These are phyloP conservation scores for Phytophthora ramorum DNA, from an alignment of 352 stramenopile genomes.

Conservation along the genomic window DNA sequence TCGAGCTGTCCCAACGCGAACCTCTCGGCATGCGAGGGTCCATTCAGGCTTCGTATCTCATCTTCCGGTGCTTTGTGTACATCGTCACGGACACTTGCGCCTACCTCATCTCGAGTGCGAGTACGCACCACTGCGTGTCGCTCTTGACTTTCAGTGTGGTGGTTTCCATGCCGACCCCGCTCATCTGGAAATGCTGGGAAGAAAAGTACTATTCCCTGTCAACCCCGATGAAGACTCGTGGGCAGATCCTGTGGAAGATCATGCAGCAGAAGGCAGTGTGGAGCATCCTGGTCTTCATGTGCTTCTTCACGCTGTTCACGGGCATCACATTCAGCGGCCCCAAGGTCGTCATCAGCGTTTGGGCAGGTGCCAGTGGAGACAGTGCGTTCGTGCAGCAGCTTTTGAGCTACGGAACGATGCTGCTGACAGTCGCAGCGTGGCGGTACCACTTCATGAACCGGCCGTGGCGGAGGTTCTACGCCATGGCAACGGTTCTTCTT, in stretches of 20 bases:
- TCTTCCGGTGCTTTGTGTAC: constrained; percentile 37
- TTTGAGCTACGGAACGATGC: constrained; percentile 19
- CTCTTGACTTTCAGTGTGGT: constrained; percentile 36
- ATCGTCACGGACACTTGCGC: constrained; percentile 22
- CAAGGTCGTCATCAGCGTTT: constrained; percentile 19
- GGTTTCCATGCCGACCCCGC: constrained; percentile 29
- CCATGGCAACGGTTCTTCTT: constrained; percentile 21
- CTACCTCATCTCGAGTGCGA: constrained; percentile 9
- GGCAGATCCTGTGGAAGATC: constrained; percentile 50
- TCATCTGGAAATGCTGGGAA: constrained; percentile 41
- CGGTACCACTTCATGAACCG: constrained; percentile 38
- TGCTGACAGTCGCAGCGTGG: constrained; percentile 36
- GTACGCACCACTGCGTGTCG: constrained; percentile 11
- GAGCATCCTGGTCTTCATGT: constrained; percentile 48
- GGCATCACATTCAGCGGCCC: constrained; percentile 35
- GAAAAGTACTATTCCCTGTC: constrained; percentile 46
- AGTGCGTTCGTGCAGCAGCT: constrained; percentile 21
- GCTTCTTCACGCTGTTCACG: constrained; percentile 45
- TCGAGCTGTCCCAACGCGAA: constrained; percentile 57
- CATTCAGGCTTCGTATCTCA: constrained; percentile 52
- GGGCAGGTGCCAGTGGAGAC: constrained; percentile 32
- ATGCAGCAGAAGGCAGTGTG: constrained; percentile 58
- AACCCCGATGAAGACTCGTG: constrained; percentile 38
- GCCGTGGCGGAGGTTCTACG: constrained; percentile 41
- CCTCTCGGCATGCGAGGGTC: constrained; percentile 37